phyloP scores from a whole-genome alignment of 2,329 filamentous ascomycete species.

The Calonectria henricotiae region DNA sequence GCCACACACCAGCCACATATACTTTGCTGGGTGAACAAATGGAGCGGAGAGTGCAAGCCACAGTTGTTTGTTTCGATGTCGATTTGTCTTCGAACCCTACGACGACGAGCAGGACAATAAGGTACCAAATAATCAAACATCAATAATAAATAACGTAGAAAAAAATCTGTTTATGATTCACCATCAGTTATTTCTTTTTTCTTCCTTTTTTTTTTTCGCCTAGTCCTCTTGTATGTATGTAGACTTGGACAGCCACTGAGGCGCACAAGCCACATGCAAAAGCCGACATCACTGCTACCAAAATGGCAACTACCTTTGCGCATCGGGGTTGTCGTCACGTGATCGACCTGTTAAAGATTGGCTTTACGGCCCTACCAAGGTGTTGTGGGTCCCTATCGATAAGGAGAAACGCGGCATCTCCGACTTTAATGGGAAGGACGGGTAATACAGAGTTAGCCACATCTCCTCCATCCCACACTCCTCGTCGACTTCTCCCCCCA shows the following conservation, averaged over 20 bases:
- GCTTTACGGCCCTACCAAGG: conserved; percentile 24
- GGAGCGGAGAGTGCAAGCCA: conserved; percentile 21
- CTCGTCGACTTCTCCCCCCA: conserved; percentile 37
- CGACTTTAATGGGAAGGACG: conserved; percentile 41
- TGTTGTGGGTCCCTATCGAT: conserved; percentile 40
- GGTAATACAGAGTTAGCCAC: conserved; percentile 47
- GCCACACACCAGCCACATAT: conserved; percentile 39
- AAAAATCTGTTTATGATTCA: too few relatives aligned
- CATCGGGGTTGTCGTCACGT: conserved; percentile 41
- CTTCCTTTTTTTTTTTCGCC: too few relatives aligned
- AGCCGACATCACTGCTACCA: neutral
- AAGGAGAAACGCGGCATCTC: conserved; percentile 44
- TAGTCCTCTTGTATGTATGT: too few relatives aligned
- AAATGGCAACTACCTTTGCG: neutral
- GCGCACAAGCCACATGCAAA: neutral
- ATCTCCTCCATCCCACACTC: conserved; percentile 46
- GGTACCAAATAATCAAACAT: too few relatives aligned
- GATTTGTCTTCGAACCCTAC: too few relatives aligned
- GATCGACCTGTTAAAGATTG: conserved; percentile 34
- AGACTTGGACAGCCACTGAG: neutral
- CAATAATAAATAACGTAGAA: too few relatives aligned
- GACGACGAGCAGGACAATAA: too few relatives aligned
- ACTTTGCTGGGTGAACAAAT: neutral
- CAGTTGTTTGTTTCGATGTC: conserved; percentile 18
- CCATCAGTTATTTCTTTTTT: too few relatives aligned